Evolutionary conservation across 257 asterid genomes (phyloP), one percentile per base, ranked within the genome.

Genomic region (Knoxia roxburghii): DNA sequence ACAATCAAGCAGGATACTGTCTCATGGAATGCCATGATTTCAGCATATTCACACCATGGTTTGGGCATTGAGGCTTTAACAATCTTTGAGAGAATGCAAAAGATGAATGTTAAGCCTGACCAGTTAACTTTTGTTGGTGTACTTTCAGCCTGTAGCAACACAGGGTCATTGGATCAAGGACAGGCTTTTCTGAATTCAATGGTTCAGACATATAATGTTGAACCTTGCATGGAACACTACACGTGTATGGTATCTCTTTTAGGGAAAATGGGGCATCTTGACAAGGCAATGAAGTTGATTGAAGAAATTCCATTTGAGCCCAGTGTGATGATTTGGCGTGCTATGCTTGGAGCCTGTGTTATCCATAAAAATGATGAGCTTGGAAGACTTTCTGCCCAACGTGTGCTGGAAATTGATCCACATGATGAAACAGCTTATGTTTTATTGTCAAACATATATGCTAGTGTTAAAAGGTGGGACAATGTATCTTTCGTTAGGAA

Each of bases 251-350:
- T 87, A 18, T 87, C 97, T 55, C 91, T 92, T 69, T 71, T 86
- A 15, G 98, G 97, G 71, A 86, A 91, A 73, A 73, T 83, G 68
- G 98, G 98, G 32, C 87, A 85, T 72, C 81, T 92, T 63, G 93
- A 89, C 64, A 81, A 64, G 76, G 96, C 97, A 59, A 77, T 82
- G 45, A 81, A 87, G 76, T 70, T 83, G 84, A 89, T 92, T 48
- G 78, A 81, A 67, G 87, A 85, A 77, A 85, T 92, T 30, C 89
- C 95, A 40, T 61, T 64, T 27, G 90, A 81, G 76, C 98, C 97
- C 15, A 89, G 96, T 76, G 84, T 92, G 63, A 92, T 92, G 98
- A 64, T 87, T 48, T 92, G 98, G 98, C 98, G 98, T 52, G 89
- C 98, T 33, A 72, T 92, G 72, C 94, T 92, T 41, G 97, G 98